Evolutionary conservation across 805 yeast genomes (phyloP).

Genomic region (Barnettozyma botsteinii): DNA sequence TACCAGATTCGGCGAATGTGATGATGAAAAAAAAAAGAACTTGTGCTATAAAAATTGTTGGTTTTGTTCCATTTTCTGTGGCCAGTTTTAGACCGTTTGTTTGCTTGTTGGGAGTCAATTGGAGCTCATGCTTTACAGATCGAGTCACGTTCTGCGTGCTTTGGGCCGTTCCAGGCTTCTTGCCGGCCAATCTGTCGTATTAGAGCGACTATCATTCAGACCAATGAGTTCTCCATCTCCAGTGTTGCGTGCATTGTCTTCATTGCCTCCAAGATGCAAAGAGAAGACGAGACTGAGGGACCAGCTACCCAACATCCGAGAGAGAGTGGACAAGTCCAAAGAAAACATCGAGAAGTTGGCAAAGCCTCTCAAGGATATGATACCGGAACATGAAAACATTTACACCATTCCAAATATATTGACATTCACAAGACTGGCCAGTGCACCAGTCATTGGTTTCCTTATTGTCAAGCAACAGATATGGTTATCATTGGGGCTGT

Average conservation of each 20-base stretch:
- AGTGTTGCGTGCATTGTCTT: not conserved
- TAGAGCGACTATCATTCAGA: not conserved
- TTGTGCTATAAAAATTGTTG: no score
- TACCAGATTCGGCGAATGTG: not conserved
- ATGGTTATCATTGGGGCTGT: conserved; percentile 61
- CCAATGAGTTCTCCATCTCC: not conserved
- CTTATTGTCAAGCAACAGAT: conserved; percentile 61
- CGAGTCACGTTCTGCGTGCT: no score
- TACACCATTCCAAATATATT: conserved; percentile 84
- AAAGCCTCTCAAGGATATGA: conserved; percentile 26
- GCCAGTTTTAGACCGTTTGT: no score
- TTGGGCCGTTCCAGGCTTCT: no score
- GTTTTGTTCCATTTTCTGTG: not conserved
- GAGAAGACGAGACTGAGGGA: conserved; percentile 6
- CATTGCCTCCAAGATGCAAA: not conserved
- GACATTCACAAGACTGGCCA: conserved; percentile 71
- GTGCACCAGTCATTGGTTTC: conserved; percentile 84
- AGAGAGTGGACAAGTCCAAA: conserved; percentile 15
- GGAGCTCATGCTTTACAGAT: no score
- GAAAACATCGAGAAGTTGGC: conserved; percentile 27
- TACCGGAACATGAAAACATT: conserved; percentile 47
- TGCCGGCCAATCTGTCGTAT: no score
- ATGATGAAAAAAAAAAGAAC: not conserved
- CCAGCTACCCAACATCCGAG: conserved; percentile 7
- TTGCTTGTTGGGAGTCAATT: no score